These are phyloP conservation scores for Daldinia decipiens DNA, from an alignment of 495 filamentous ascomycete genomes.

Conservation along the genomic window DNA sequence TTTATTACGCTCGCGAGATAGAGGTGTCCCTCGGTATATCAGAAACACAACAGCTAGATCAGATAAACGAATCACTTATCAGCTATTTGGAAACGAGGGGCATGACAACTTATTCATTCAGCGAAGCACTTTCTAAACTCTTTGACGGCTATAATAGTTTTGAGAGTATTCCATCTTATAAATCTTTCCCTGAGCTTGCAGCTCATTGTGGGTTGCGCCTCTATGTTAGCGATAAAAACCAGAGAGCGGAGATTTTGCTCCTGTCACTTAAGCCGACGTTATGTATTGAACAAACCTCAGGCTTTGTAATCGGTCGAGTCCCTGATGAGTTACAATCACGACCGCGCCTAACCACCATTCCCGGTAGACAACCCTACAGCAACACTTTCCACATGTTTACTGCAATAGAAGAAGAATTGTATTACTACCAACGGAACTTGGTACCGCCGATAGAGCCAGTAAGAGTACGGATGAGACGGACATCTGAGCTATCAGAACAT, in stretches of 20 bases:
- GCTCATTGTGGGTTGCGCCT: neutral
- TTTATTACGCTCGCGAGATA: conserved; percentile 4
- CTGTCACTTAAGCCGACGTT: neutral
- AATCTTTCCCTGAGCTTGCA: neutral
- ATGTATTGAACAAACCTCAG: neutral
- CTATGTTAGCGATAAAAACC: neutral
- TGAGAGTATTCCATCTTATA: neutral
- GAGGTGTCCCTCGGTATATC: neutral
- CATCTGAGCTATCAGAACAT: neutral
- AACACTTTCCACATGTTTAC: conserved; percentile 13
- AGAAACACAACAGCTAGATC: neutral
- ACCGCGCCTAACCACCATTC: neutral
- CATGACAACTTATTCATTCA: neutral
- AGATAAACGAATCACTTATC: neutral
- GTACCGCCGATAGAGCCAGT: neutral
- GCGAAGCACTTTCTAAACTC: neutral
- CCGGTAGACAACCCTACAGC: neutral
- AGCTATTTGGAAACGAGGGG: neutral
- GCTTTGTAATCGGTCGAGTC: neutral
- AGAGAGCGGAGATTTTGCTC: neutral
- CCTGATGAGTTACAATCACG: neutral
- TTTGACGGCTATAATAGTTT: neutral
- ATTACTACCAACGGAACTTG: neutral
- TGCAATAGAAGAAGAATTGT: neutral
- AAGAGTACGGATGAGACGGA: neutral